Evolutionary conservation across 192 early-diverging fungal species (phyloP), one percentile per base, ranked within the genome.

Genomic region (Backusella westeae): DNA sequence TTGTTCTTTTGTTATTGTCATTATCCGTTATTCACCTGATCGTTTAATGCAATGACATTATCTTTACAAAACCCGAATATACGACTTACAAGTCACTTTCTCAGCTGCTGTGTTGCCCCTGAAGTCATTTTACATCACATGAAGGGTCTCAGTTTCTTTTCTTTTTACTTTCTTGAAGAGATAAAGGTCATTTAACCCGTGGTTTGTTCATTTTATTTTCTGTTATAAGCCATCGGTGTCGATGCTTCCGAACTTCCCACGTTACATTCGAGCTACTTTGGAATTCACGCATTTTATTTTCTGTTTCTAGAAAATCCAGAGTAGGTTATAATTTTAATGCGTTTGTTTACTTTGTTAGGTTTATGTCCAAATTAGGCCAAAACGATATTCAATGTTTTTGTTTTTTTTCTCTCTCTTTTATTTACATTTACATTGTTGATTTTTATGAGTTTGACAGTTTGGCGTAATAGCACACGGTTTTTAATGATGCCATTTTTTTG

Each of bases 111-210:
- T 56, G 19, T 44, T 44, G 42, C n/a, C 53, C 53, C 53, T 56
- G 53, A 56, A 56, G 53, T 56, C 53, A 56, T 56, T 23, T 44
- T 44, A 19, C 53, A 56, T 56, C 53, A 56, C 53, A 56, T 56
- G 53, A 56, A 26, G 8, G 8, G 53, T 56, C 53, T 26, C 53
- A 21, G 53, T 29, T 63, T 63, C 23, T 63, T 4, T 23, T 23
- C 0, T 32, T 32, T 32, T 32, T 32, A 32, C 32, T 29, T 49
- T n/a, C 46, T 49, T 49, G 46, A 19, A 14, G 9, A 56, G 21
- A 56, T 63, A 63, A 63, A 63, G 23, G 56, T 63, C 56, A 63
- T 26, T 63, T 12, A 63, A 63, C 56, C 56, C 56, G 21, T 63
- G 56, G 26, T 29, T 53, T 53, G n/a, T 56, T 56, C 21, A 56